These are phyloP conservation scores for Dujonia santamariae DNA, from an alignment of 1,139 yeast genomes.

Conservation along the genomic window DNA sequence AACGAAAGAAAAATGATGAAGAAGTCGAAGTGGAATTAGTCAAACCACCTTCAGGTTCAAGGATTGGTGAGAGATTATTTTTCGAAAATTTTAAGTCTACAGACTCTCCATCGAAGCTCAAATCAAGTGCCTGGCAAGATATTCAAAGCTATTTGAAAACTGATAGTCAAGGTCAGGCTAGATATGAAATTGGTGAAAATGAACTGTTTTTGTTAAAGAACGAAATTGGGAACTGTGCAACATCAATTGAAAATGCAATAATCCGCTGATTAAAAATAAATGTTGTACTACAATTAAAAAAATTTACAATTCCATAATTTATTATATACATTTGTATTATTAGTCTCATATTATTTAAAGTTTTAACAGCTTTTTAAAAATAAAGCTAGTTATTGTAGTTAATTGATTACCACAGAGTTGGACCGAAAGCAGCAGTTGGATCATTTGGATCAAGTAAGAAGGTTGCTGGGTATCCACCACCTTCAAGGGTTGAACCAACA, in stretches of 20 bases:
- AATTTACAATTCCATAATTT: not conserved
- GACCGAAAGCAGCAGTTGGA: too few species aligned
- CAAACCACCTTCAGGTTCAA: constrained; percentile 28
- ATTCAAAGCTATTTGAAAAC: constrained; percentile 22
- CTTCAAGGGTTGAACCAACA: constrained; percentile 15
- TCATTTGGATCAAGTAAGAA: constrained; percentile 5
- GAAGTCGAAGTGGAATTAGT: constrained; percentile 30
- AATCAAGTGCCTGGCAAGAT: constrained; percentile 32
- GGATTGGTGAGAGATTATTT: constrained; percentile 26
- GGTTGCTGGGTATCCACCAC: too few species aligned
- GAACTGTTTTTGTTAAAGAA: not conserved
- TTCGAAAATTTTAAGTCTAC: constrained; percentile 20
- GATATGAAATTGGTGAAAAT: constrained; percentile 2
- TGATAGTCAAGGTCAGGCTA: constrained; percentile 2
- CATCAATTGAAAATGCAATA: constrained; percentile 2
- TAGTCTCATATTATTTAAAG: constrained; percentile 1
- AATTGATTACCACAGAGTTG: constrained; percentile 15
- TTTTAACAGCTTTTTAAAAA: not conserved
- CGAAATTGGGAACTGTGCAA: constrained; percentile 1
- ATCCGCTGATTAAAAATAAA: constrained; percentile 1
- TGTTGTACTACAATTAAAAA: not conserved
- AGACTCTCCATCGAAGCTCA: constrained; percentile 24
- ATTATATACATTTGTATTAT: not conserved
- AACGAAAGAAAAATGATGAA: constrained; percentile 8
- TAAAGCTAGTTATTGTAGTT: not conserved